Evolutionary conservation across 176 grass and related monocot genomes (phyloP).

Genomic region (Secale cereale): DNA sequence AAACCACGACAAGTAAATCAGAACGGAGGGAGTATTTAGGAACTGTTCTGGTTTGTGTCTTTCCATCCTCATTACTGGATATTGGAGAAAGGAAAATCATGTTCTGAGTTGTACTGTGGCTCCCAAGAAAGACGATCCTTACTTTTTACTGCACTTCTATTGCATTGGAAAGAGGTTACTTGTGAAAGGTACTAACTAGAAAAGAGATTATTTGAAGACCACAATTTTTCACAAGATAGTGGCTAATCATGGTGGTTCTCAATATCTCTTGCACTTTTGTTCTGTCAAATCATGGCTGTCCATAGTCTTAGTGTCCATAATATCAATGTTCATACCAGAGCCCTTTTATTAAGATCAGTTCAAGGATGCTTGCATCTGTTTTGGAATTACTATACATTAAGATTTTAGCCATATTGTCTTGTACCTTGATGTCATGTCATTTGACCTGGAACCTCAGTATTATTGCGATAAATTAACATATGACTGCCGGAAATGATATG

Average conservation of each 20-base stretch:
- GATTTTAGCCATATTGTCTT: no score
- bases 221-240: not conserved
- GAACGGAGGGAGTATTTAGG: no score
- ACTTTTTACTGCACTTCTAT: constrained; percentile 27
- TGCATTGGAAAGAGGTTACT: constrained; percentile 17
- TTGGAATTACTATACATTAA: no score
- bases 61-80: not conserved
- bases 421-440: no score
- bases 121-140: constrained; percentile 31
- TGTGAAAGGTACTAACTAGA: not conserved
- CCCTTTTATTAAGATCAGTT: no score
- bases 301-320: constrained; percentile 10
- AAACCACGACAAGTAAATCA: no score
- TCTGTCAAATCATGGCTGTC: constrained; percentile 3
- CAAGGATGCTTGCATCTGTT: no score
- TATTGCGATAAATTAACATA: no score
- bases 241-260: not conserved
- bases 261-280: not conserved
- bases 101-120: not conserved
- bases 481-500: no score
- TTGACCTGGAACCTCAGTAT: no score
- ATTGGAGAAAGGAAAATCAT: not conserved
- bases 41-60: not conserved
- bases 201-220: constrained; percentile 10
- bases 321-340: not conserved